Conservation (phyloP, 2,329 filamentous ascomycete genomes). For the Xylariaceae sp. region DNA sequence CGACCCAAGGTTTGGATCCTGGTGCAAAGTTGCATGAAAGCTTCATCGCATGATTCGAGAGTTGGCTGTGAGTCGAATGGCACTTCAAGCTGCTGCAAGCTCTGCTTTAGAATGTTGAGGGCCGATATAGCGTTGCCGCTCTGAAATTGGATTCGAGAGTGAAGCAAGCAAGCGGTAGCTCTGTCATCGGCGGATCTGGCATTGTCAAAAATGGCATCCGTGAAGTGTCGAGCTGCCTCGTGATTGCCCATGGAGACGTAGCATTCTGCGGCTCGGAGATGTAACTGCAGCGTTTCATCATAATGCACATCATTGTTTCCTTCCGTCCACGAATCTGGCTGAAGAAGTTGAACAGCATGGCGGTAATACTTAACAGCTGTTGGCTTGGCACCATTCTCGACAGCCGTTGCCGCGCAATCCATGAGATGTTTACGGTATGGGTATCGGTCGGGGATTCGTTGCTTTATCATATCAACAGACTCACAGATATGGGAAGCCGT, state of each 20-base stretch:
- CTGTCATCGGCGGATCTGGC: slow-evolving; percentile 73
- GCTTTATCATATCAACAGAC: slow-evolving; percentile 70
- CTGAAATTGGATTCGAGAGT: slow-evolving; percentile 74
- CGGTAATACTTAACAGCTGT: slow-evolving; percentile 81
- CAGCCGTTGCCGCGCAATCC: slow-evolving; percentile 72
- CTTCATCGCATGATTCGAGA: slow-evolving; percentile 72
- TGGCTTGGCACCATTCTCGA: slow-evolving; percentile 76
- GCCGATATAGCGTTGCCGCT: slow-evolving; percentile 67
- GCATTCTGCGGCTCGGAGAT: slow-evolving; percentile 77
- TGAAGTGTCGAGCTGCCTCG: slow-evolving; percentile 61
- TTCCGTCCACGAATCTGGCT: slow-evolving; percentile 73
- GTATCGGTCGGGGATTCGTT: slow-evolving; percentile 54
- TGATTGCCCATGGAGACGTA: slow-evolving; percentile 75
- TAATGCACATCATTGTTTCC: slow-evolving; percentile 70
- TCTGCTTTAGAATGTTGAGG: slow-evolving; percentile 66
- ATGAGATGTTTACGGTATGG: slow-evolving; percentile 73
- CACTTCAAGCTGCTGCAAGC: slow-evolving; percentile 66
- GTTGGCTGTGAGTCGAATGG: slow-evolving; percentile 61
- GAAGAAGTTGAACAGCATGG: slow-evolving; percentile 72
- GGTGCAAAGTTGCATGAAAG: slow-evolving; percentile 62
- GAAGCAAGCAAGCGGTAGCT: slow-evolving; percentile 77
- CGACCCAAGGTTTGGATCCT: slow-evolving; percentile 57
- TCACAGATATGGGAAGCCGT: slow-evolving; percentile 79
- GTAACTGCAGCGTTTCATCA: slow-evolving; percentile 77
- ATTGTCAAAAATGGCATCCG: slow-evolving; percentile 65